phyloP scores from a whole-genome alignment of 257 asterid genomes.

The Solanum appendiculatum region DNA sequence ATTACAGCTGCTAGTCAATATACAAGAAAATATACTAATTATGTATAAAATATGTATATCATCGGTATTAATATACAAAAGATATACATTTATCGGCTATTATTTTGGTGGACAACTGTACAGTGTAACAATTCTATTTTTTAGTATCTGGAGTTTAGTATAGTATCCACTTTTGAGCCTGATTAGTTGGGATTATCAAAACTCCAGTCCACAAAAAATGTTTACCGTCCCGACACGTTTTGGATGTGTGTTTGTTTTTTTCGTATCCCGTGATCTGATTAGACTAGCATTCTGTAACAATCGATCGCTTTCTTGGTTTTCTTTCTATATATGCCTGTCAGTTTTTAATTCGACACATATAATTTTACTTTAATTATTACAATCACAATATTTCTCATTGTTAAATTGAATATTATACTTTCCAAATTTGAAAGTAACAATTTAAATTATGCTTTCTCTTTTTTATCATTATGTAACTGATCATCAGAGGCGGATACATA shows the following conservation, averaged over 20 bases:
- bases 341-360: not conserved
- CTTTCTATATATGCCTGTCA: not conserved
- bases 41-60: not conserved
- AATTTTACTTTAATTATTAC: not conserved
- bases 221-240: not conserved
- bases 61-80: not conserved
- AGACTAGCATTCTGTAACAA: not conserved
- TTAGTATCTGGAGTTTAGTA: not conserved
- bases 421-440: not conserved
- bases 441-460: not conserved
- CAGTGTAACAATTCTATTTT: not conserved
- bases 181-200: not conserved
- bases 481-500: no score
- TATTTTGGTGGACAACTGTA: not conserved
- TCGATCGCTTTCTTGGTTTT: not conserved
- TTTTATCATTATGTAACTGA: not conserved
- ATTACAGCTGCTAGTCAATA: not conserved
- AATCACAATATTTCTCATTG: not conserved
- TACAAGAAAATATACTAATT: not conserved
- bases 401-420: not conserved
- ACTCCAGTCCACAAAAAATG: accelerated
- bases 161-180: not conserved
- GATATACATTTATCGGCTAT: not conserved
- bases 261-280: not conserved
- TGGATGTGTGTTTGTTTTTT: not conserved